These are phyloP conservation scores for Zygosaccharomyces siamensis DNA, from an alignment of 805 yeast species.

Conservation along the genomic window DNA sequence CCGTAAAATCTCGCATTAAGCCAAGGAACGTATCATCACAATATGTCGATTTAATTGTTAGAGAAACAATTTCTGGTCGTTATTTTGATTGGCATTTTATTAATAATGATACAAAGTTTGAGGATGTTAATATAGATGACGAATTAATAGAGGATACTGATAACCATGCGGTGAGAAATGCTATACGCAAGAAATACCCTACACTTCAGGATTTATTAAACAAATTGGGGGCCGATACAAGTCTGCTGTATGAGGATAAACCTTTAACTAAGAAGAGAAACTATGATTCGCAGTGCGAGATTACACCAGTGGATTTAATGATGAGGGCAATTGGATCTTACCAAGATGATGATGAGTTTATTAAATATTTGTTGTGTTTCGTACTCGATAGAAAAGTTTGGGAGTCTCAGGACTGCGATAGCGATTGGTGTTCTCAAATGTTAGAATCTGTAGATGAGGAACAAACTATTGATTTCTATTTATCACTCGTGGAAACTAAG, in stretches of 20 bases:
- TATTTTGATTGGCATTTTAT: slow-evolving; percentile 31
- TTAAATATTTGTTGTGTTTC: slow-evolving; percentile 18
- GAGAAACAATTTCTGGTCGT: slow-evolving; percentile 21
- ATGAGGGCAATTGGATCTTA: slow-evolving; percentile 9
- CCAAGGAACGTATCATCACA: slow-evolving; percentile 7
- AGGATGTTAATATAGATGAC: slow-evolving; percentile 4
- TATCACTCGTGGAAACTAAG: slow-evolving; percentile 15
- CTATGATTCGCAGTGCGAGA: slow-evolving; percentile 19
- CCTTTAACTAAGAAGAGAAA: slow-evolving; percentile 6
- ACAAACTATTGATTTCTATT: slow-evolving; percentile 10
- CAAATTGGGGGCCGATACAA: slow-evolving; percentile 18
- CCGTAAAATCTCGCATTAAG: not conserved
- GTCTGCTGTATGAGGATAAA: not conserved
- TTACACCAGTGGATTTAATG: slow-evolving; percentile 24
- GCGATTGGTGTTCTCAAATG: slow-evolving; percentile 15
- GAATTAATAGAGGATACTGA: not conserved
- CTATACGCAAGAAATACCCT: slow-evolving; percentile 5
- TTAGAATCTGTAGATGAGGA: slow-evolving; percentile 2
- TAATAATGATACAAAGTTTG: slow-evolving; percentile 11
- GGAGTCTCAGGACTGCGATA: slow-evolving; percentile 20
- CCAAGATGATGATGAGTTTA: slow-evolving; percentile 7
- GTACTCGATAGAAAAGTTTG: slow-evolving; percentile 29
- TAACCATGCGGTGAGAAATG: not conserved
- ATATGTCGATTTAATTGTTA: slow-evolving; percentile 18
- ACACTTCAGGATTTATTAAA: slow-evolving; percentile 11